Percentiles rank a stretch among this genome's conserved stretches.
phyloP scores from a whole-genome alignment of 257 asterid species.

The Plantago elongata region DNA sequence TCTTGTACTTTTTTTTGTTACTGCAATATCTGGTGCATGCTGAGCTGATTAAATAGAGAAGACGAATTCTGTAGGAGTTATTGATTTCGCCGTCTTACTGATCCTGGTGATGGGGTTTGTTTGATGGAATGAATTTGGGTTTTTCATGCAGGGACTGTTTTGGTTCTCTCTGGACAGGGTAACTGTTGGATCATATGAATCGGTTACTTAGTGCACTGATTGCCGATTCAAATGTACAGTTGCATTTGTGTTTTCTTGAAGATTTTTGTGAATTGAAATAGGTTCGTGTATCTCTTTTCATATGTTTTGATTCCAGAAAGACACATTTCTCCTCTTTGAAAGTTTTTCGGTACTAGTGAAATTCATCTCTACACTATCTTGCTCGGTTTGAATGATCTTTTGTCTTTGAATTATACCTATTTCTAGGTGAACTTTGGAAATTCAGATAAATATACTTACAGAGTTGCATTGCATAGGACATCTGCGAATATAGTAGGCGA shows the following conservation, averaged over 20 bases:
- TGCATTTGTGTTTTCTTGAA: slow-evolving; percentile 27
- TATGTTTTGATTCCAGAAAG: background rate
- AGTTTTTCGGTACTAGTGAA: background rate
- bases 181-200: slow-evolving; percentile 40
- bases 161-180: slow-evolving; percentile 25
- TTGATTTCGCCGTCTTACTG: background rate
- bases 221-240: slow-evolving; percentile 34
- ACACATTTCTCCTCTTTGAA: background rate
- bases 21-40: no score
- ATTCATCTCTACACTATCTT: slow-evolving; percentile 4
- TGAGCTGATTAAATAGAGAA: no score
- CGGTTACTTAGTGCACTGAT: slow-evolving; percentile 28
- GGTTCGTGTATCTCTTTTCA: slow-evolving; percentile 17
- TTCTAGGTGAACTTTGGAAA: slow-evolving; percentile 35
- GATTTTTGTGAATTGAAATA: slow-evolving; percentile 19
- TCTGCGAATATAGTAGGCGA: slow-evolving; percentile 22
- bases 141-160: slow-evolving; percentile 26
- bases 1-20: no score
- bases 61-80: no score
- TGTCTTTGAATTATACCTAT: background rate
- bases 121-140: background rate
- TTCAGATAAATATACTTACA: slow-evolving; percentile 18
- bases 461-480: slow-evolving; percentile 20
- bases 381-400: slow-evolving; percentile 7
- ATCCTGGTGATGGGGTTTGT: slow-evolving; percentile 9